These are phyloP conservation scores for Solidago caesia DNA, from an alignment of 129 eudicot genomes.

Conservation along the genomic window DNA sequence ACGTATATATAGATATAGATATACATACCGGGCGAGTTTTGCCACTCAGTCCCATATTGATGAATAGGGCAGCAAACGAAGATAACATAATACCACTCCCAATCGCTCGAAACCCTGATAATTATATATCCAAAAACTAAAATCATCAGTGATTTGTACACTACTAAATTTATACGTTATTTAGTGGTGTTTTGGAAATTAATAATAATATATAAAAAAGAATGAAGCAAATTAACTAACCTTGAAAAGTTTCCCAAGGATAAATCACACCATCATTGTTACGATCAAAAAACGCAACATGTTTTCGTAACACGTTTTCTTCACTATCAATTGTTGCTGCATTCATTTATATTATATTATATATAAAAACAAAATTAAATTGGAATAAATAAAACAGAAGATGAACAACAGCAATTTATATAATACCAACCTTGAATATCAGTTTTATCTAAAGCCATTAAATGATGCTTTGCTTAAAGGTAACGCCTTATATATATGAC, in stretches of 20 bases:
- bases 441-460: conserved; percentile 4
- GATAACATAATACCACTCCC: conserved; percentile 68
- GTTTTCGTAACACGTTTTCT: conserved; percentile 52
- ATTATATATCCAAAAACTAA: neutral
- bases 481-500: neutral
- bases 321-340: conserved; percentile 34
- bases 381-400: neutral
- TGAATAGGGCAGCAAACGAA: conserved; percentile 49
- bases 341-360: neutral
- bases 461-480: conserved; percentile 16
- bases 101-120: conserved; percentile 73
- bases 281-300: conserved; percentile 64
- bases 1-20: neutral
- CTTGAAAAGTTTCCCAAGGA: conserved; percentile 74
- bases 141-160: neutral
- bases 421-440: neutral
- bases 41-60: conserved; percentile 65
- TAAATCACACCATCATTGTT: conserved; percentile 70
- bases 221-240: conserved; percentile 12
- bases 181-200: neutral
- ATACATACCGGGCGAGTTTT: conserved; percentile 75
- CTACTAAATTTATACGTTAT: neutral
- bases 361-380: neutral
- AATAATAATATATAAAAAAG: neutral
- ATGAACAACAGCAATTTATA: neutral